Evolutionary conservation across 148 eudicot species (phyloP).

Genomic region (Rheum nobile): DNA sequence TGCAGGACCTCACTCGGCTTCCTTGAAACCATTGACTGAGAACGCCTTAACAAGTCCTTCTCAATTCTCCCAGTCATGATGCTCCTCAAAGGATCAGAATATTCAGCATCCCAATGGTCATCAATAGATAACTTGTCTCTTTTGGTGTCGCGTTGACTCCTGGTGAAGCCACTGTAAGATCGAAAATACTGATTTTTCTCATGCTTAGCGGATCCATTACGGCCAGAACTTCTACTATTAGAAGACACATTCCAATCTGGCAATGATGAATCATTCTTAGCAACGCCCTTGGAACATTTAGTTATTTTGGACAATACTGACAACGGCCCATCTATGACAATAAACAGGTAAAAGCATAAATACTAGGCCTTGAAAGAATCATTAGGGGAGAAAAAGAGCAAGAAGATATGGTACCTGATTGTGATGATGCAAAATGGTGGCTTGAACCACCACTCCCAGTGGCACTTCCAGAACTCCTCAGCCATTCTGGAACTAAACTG

Average conservation of each 20-base stretch:
- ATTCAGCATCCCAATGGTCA: slow-evolving; percentile 54
- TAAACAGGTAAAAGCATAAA: neutral
- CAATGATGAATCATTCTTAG: slow-evolving; percentile 36
- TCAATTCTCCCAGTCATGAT: slow-evolving; percentile 38
- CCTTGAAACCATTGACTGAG: slow-evolving; percentile 51
- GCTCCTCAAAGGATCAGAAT: slow-evolving; percentile 47
- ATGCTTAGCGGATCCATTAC: slow-evolving; percentile 59
- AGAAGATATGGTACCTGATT: slow-evolving; percentile 27
- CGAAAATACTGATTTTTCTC: slow-evolving; percentile 30
- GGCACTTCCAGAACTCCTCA: slow-evolving; percentile 57
- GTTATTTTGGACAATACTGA: slow-evolving; percentile 31
- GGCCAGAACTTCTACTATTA: slow-evolving; percentile 45
- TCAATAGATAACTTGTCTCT: slow-evolving; percentile 40
- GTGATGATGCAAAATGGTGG: slow-evolving; percentile 44
- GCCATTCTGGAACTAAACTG: slow-evolving; percentile 88
- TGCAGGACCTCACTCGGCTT: slow-evolving; percentile 38
- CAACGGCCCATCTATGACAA: slow-evolving; percentile 25
- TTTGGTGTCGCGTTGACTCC: slow-evolving; percentile 54
- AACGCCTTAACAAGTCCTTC: slow-evolving; percentile 47
- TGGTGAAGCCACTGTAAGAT: slow-evolving; percentile 53
- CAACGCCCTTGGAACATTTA: slow-evolving; percentile 28
- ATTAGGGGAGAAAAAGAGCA: neutral
- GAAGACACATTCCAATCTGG: slow-evolving; percentile 41
- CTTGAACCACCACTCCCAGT: slow-evolving; percentile 42
- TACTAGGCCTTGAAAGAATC: neutral